Evolutionary conservation across 441 rosid species (phyloP), one percentile per base, ranked within the genome.

Genomic region (Capsella rubella): DNA sequence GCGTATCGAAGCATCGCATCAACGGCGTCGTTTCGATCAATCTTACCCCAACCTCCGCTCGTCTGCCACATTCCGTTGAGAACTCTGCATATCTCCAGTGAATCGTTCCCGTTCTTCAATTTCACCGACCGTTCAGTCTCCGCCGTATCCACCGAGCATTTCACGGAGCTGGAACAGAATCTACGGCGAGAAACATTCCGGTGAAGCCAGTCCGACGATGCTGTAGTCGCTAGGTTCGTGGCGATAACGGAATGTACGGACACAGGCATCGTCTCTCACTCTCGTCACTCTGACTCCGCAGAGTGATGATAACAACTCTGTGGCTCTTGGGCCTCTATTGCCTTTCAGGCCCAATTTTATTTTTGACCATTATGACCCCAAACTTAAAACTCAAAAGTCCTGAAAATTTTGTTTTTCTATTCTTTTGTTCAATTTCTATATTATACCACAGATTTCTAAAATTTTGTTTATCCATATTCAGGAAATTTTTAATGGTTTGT

Each of bases 51-150:
- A 4, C 92, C 94, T 25, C 99, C 95, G 54, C 97, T 90, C 1
- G 96, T 88, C 79, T 91, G 97, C 97, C 96, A 93, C 93, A 93
- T 87, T n/a, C 97, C 97, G 59, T 93, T 93, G 8, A 93, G 80
- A 32, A 93, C 86, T 75, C 97, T 82, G 82, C 97, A 88, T 66
- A 91, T 82, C 68, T 89, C 92, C 8, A 93, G 82, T 14, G 96
- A 82, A 77, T 93, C 93, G 71, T 73, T 85, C 14, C 95, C 91
- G 65, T 86, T 90, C 81, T 77, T 89, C 71, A 90, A 67, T 67
- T 82, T 84, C 69, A 85, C 82, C 49, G 9, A 80, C 47, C 86
- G 87, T 43, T 80, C 55, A 63, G 65, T 60, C 40, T 84, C 89
- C 47, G 69, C 66, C 13, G 82, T 74, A 10, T 81, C 79, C 31